phyloP scores from a whole-genome alignment of 1,139 yeast genomes.

The Yarrowia galli region DNA sequence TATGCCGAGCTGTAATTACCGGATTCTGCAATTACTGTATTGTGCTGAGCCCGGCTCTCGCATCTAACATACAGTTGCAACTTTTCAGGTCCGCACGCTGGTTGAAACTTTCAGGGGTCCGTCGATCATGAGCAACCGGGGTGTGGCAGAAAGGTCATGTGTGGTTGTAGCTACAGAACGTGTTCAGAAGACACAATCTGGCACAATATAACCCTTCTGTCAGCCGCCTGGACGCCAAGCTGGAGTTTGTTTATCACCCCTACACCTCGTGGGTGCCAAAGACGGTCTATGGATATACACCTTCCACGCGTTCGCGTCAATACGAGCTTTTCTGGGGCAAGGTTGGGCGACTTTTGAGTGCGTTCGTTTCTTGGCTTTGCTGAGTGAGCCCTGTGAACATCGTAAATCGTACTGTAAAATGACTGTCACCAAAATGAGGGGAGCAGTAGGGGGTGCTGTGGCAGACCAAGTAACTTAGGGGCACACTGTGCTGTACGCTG shows the following conservation, averaged over 20 bases:
- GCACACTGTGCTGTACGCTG: too few species aligned
- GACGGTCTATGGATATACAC: neutral
- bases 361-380: slow-evolving; percentile 5
- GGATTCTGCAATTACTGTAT: too few species aligned
- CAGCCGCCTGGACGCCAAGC: neutral
- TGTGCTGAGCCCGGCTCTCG: too few species aligned
- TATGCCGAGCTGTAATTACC: too few species aligned
- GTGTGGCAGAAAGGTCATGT: neutral
- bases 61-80: neutral
- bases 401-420: neutral
- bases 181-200: too few species aligned
- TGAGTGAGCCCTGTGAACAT: too few species aligned
- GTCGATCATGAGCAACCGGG: slow-evolving; percentile 20
- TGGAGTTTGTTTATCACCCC: neutral
- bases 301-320: slow-evolving; percentile 27
- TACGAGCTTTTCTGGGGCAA: slow-evolving; percentile 34
- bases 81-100: neutral
- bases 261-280: neutral
- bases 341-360: neutral
- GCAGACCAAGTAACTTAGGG: too few species aligned
- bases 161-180: too few species aligned
- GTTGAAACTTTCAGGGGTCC: slow-evolving; percentile 18
- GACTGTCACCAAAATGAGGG: neutral
- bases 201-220: too few species aligned
- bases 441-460: too few species aligned